phyloP scores from a whole-genome alignment of 345 rosid species.

The Pugionium dolabratum region DNA sequence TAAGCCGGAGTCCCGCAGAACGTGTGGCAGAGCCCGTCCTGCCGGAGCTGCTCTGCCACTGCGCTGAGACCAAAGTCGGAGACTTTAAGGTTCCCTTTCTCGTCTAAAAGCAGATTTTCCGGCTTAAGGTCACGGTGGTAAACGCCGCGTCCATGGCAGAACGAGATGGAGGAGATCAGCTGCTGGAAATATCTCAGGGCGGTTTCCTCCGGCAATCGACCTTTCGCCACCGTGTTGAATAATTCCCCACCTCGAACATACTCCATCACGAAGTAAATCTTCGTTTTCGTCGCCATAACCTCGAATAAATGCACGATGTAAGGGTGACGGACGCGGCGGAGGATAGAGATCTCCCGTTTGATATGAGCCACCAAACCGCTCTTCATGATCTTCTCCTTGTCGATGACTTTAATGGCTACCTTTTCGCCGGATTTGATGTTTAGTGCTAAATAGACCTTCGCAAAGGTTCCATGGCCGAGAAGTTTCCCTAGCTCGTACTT shows the following conservation, averaged over 20 bases:
- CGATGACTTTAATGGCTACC: constrained; percentile 80
- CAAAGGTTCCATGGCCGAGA: constrained; percentile 85
- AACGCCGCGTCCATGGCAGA: constrained; percentile 82
- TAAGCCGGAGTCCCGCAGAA: constrained; percentile 85
- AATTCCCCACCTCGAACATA: constrained; percentile 79
- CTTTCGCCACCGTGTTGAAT: constrained; percentile 68
- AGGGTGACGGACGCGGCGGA: constrained; percentile 88
- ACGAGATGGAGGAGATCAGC: constrained; percentile 67
- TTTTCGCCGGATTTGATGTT: constrained; percentile 52
- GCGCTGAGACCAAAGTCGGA: constrained; percentile 91
- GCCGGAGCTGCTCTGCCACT: constrained; percentile 68
- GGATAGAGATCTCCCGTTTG: constrained; percentile 79
- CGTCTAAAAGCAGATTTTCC: constrained; percentile 77
- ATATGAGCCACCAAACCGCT: constrained; percentile 68
- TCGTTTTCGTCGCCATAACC: constrained; percentile 84
- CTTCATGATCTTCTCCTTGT: constrained; percentile 70
- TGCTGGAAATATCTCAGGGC: constrained; percentile 79
- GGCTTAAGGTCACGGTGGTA: constrained; percentile 90
- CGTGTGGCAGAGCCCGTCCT: constrained; percentile 78
- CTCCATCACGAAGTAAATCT: constrained; percentile 90
- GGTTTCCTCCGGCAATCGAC: constrained; percentile 59
- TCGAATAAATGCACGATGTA: constrained; percentile 75
- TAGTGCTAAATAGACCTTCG: constrained; percentile 81
- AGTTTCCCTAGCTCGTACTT: constrained; percentile 72
- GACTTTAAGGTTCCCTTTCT: constrained; percentile 67